These are phyloP conservation scores for Tetrapisispora fleetii DNA, from an alignment of 805 yeast genomes.

Conservation along the genomic window DNA sequence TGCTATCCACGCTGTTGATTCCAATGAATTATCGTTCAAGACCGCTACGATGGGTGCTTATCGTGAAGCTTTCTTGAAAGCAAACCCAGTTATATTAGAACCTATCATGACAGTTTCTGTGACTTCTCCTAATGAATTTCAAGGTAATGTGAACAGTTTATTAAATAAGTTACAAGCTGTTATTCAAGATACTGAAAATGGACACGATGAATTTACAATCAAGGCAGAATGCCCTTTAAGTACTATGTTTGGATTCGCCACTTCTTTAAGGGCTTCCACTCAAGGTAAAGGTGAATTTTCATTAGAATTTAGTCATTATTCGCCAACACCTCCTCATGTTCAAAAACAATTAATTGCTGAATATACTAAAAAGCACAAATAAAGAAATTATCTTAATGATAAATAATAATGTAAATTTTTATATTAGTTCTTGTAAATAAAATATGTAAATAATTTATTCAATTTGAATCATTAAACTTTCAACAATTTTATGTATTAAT, in stretches of 20 bases:
- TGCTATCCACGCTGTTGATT: conserved; percentile 93
- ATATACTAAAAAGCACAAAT: conserved; percentile 48
- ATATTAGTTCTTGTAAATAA: conserved; percentile 3
- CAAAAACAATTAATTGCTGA: conserved; percentile 87
- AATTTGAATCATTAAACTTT: not conserved
- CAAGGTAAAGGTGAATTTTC: conserved; percentile 99
- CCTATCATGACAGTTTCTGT: conserved; percentile 93
- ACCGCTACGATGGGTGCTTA: conserved; percentile 89
- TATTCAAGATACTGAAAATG: conserved; percentile 88
- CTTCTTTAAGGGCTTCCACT: conserved; percentile 88
- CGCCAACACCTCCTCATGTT: conserved; percentile 82
- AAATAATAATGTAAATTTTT: not conserved
- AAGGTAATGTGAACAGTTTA: conserved; percentile 83
- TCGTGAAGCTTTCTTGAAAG: conserved; percentile 75
- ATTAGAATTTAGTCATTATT: conserved; percentile 85
- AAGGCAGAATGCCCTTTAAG: conserved; percentile 94
- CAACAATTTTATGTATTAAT: not conserved
- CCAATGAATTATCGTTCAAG: conserved; percentile 90
- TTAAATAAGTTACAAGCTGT: conserved; percentile 87
- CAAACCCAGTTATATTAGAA: conserved; percentile 83
- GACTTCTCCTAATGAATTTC: conserved; percentile 94
- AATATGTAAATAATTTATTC: not conserved
- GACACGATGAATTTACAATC: conserved; percentile 87
- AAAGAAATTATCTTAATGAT: conserved; percentile 3
- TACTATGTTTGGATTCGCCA: conserved; percentile 92